Evolutionary conservation across 2,329 filamentous ascomycete species (phyloP), one percentile per base, ranked within the genome.

Genomic region (Sordariomycetes sp.): DNA sequence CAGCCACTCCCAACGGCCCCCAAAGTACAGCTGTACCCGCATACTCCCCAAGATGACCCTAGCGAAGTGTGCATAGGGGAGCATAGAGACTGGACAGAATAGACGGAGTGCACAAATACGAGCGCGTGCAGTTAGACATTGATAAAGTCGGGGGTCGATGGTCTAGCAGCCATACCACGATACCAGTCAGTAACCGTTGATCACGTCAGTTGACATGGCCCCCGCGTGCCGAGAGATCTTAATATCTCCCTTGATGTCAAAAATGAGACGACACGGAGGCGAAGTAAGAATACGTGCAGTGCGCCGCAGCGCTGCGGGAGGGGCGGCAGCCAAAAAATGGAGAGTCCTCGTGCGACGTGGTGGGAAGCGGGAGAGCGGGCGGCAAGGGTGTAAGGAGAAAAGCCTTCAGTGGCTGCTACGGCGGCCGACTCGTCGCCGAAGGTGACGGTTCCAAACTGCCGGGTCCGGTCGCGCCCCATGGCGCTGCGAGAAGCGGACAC

Each of bases 371-470:
- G 22, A 35, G 20, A 52, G 55, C 13, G 32, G 12, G 12, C 17
- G 34, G 28, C 22, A 39, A 24, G 50, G 20, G 45, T 39, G 28
- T 52, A 20, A 56, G n/a, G 45, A 10, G 20, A 22, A 22, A 10
- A 50, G 12, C 2, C 13, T 20, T 22, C 32, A 52, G 22, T 52
- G 55, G 55, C 42, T 51, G 50, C 24, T 36, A 52, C 36, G 28
- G 20, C 10, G 39, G 22, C 54, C 54, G 54, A 56, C 22, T 52
- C 52, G 55, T 39, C 15, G 10, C 55, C 55, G 48, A 39, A 22
- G 55, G 45, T 52, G 48, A 56, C 48, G 22, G 55, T 36, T 22
- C 55, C 55, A 39, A 39, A 39, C 48, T 35, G 48, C 50, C 45
- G 55, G 55, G 55, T 52, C 48, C 6, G 36, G 45, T 32, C 42